phyloP scores from a whole-genome alignment of 192 early-diverging fungal species.

The Pilobolus umbonatus region DNA sequence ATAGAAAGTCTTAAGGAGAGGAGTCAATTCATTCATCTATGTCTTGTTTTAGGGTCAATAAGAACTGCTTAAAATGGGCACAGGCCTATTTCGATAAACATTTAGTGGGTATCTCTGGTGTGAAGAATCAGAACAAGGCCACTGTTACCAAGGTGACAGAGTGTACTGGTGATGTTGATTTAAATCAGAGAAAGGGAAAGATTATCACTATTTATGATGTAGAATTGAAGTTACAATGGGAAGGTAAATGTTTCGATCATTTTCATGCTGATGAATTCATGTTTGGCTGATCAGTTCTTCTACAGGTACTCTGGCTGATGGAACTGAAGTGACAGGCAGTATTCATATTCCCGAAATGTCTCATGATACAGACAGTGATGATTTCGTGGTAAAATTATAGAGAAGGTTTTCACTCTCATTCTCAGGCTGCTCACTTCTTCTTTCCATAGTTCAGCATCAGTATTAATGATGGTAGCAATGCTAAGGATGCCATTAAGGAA shows the following conservation, averaged over 20 bases:
- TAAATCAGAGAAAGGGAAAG: constrained; percentile 95
- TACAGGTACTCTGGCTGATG: constrained; percentile 50
- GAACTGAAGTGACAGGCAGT: constrained; percentile 60
- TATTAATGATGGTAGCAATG: constrained; percentile 9
- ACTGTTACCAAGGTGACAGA: constrained; percentile 56
- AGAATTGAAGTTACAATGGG: constrained; percentile 70
- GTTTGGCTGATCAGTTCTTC: neutral
- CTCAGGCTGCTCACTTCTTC: no score
- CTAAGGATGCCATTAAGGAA: constrained; percentile 44
- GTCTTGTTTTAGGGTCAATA: constrained; percentile 66
- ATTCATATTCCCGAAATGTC: constrained; percentile 87
- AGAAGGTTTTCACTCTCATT: neutral
- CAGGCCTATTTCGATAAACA: constrained; percentile 72
- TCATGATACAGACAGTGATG: constrained; percentile 81
- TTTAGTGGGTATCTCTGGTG: constrained; percentile 51
- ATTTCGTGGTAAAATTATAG: constrained; percentile 62
- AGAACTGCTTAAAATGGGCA: constrained; percentile 92
- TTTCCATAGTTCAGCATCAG: neutral
- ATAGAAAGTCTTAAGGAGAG: neutral
- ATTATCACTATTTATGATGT: constrained; percentile 94
- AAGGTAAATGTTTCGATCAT: constrained; percentile 30
- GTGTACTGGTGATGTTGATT: constrained; percentile 82
- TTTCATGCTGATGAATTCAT: neutral
- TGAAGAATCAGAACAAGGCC: constrained; percentile 52
- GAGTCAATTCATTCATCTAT: neutral